Evolutionary conservation across 768 basidiomycete genomes (phyloP).

Genomic region (Floccularia luteovirens): DNA sequence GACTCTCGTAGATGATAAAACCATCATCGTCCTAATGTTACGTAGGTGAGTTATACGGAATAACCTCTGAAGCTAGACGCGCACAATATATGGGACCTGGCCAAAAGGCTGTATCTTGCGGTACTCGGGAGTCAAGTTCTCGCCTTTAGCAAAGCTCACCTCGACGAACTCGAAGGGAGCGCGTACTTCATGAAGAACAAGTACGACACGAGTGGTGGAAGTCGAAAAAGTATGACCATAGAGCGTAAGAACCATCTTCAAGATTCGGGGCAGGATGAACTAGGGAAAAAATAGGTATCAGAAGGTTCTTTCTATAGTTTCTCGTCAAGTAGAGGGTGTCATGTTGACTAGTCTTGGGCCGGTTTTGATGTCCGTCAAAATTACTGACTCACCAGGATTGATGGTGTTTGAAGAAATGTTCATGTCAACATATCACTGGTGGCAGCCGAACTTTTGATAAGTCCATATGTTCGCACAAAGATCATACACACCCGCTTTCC

Average conservation of each 20-base stretch:
- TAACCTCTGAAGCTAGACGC: slow-evolving; percentile 28
- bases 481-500: too few relatives aligned
- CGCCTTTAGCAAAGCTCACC: slow-evolving; percentile 25
- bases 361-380: too few relatives aligned
- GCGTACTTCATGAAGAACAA: slow-evolving; percentile 45
- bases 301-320: too few relatives aligned
- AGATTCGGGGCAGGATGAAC: too few relatives aligned
- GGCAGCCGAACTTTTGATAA: too few relatives aligned
- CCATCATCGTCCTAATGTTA: slow-evolving; percentile 46
- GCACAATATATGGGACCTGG: slow-evolving; percentile 50
- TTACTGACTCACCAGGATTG: too few relatives aligned
- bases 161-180: slow-evolving; percentile 46
- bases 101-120: slow-evolving; percentile 54
- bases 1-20: slow-evolving; percentile 56
- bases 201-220: slow-evolving; percentile 43
- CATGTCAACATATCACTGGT: too few relatives aligned
- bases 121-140: slow-evolving; percentile 38
- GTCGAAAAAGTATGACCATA: slow-evolving; percentile 34
- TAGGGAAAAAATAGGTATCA: too few relatives aligned
- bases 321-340: too few relatives aligned
- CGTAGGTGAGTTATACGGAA: neutral
- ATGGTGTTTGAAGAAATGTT: too few relatives aligned
- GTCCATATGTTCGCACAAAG: too few relatives aligned
- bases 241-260: slow-evolving; percentile 36
- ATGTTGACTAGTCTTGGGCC: too few relatives aligned